Evolutionary conservation across 768 basidiomycete species (phyloP).

Genomic region (Pleurotus tuber-regium): DNA sequence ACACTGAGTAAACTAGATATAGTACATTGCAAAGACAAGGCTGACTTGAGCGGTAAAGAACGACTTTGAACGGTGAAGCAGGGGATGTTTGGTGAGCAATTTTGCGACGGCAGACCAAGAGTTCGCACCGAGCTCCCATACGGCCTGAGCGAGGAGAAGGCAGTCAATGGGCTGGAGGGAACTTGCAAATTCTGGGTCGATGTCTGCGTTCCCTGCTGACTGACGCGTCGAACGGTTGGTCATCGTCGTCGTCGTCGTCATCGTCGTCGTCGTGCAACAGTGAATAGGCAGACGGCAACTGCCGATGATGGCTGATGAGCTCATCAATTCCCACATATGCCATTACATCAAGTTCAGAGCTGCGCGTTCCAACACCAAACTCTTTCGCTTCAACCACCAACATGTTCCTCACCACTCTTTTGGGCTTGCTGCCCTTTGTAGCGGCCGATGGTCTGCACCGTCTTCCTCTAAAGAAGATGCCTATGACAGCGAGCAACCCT

Average conservation of each 20-base stretch:
- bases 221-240: slow-evolving; percentile 16
- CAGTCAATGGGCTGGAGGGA: slow-evolving; percentile 46
- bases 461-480: slow-evolving; percentile 87
- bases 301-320: background rate
- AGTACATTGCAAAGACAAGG: slow-evolving; percentile 11
- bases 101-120: slow-evolving; percentile 69
- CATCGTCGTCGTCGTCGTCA: slow-evolving; percentile 11
- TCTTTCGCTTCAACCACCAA: slow-evolving; percentile 29
- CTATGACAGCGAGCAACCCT: slow-evolving; percentile 58
- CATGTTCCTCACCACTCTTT: slow-evolving; percentile 34
- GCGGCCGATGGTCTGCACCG: slow-evolving; percentile 66
- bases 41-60: slow-evolving; percentile 71
- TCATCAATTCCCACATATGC: slow-evolving; percentile 9
- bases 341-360: slow-evolving; percentile 8
- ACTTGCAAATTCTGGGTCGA: slow-evolving; percentile 24
- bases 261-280: background rate
- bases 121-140: slow-evolving; percentile 74
- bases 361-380: slow-evolving; percentile 18
- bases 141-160: slow-evolving; percentile 82
- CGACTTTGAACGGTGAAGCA: slow-evolving; percentile 56
- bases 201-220: slow-evolving; percentile 13
- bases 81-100: slow-evolving; percentile 67
- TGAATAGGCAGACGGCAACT: background rate
- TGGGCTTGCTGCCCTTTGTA: slow-evolving; percentile 48
- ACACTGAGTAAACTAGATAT: slow-evolving; percentile 11